Percentiles rank a stretch among this genome's conserved stretches.
These are phyloP conservation scores for Podila epigama DNA, from an alignment of 192 early-diverging fungal species.

Conservation along the genomic window DNA sequence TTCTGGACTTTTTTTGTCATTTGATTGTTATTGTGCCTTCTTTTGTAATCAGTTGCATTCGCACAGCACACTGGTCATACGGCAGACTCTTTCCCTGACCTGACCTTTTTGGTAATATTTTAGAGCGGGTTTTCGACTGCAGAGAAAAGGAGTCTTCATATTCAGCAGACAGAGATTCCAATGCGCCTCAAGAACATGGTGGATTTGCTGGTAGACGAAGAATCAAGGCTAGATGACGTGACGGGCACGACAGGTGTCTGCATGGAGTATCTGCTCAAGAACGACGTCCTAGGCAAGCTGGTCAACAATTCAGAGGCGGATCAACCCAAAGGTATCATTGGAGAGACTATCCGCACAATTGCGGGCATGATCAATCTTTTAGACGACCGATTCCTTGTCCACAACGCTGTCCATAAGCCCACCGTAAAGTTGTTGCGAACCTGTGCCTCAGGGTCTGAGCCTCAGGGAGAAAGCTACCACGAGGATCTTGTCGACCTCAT, in stretches of 20 bases:
- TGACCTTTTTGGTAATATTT: not conserved
- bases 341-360: conserved; percentile 80
- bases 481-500: conserved; percentile 76
- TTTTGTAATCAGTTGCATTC: too few relatives aligned
- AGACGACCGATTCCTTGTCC: conserved; percentile 89
- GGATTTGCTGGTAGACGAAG: conserved; percentile 89
- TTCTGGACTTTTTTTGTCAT: too few relatives aligned
- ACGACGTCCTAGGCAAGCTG: conserved; percentile 80
- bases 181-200: conserved; percentile 80
- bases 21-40: too few relatives aligned
- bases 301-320: conserved; percentile 82
- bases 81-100: not conserved
- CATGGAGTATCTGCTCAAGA: conserved; percentile 89
- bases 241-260: conserved; percentile 76
- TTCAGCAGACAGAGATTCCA: conserved; percentile 83
- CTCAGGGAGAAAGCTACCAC: conserved; percentile 59
- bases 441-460: conserved; percentile 63
- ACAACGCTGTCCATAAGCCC: conserved; percentile 89
- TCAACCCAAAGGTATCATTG: conserved; percentile 79
- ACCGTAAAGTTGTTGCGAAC: conserved; percentile 76
- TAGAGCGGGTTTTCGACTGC: conserved; percentile 38
- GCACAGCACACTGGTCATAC: too few relatives aligned
- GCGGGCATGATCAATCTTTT: conserved; percentile 83
- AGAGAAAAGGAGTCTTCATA: conserved; percentile 49
- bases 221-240: conserved; percentile 74